A percentile compares a stretch with the other conserved stretches of the same genome.
phyloP scores from a whole-genome alignment of 177 flowering plant species.

The Vitis hybrid region DNA sequence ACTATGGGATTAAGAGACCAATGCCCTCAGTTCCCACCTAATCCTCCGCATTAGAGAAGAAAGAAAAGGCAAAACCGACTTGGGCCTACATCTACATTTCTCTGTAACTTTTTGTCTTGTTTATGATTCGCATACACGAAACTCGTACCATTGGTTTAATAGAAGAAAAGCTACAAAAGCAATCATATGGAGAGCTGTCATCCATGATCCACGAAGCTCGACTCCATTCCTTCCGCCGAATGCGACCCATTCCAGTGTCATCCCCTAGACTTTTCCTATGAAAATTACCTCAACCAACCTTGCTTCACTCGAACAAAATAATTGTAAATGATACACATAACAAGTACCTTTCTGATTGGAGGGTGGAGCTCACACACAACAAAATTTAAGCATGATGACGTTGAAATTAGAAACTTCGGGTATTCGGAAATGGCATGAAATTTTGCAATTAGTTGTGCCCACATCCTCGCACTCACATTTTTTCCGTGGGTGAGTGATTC shows the following conservation, averaged over 20 bases:
- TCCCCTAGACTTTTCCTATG: too few relatives aligned
- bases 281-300: neutral
- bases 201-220: neutral
- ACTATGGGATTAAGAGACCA: neutral
- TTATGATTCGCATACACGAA: neutral
- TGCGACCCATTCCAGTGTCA: neutral
- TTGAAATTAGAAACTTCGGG: too few relatives aligned
- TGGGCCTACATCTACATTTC: neutral
- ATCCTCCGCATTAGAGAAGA: neutral
- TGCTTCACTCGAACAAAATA: neutral
- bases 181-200: constrained; percentile 10
- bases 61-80: neutral
- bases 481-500: neutral
- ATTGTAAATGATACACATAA: neutral
- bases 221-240: neutral
- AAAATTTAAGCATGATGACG: too few relatives aligned
- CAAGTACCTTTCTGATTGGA: too few relatives aligned
- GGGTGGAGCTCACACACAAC: too few relatives aligned
- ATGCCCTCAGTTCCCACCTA: neutral
- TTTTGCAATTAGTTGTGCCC: neutral
- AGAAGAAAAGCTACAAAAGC: neutral
- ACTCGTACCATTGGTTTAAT: neutral
- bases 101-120: neutral
- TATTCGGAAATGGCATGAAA: neutral
- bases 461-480: neutral